Evolutionary conservation across 2,329 filamentous ascomycete species (phyloP).

Genomic region (Trichoderma gracile): DNA sequence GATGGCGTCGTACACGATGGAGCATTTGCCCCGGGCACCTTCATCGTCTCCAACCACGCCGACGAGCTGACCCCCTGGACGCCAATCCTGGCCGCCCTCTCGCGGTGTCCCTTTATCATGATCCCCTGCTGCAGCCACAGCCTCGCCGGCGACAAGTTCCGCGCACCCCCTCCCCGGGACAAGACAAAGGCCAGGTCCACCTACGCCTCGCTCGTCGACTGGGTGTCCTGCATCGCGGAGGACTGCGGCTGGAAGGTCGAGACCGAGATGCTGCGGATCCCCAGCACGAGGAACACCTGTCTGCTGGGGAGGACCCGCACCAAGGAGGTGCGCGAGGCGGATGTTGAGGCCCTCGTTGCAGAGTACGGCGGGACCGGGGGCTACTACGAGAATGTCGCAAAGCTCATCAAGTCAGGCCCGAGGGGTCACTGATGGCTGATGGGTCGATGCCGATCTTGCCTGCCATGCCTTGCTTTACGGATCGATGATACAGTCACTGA

Average conservation of each 20-base stretch:
- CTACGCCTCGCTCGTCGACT: conserved; percentile 81
- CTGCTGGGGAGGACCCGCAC: conserved; percentile 64
- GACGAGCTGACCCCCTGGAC: conserved; percentile 97
- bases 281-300: conserved; percentile 84
- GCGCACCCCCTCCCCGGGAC: conserved; percentile 61
- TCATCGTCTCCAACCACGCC: conserved; percentile 95
- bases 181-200: conserved; percentile 61
- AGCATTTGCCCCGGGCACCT: conserved; percentile 70
- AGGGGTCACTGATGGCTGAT: conserved; percentile 41
- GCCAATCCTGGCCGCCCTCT: conserved; percentile 77
- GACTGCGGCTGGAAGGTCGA: conserved; percentile 77
- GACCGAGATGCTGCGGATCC: conserved; percentile 84
- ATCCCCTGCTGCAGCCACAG: conserved; percentile 96
- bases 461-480: not conserved
- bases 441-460: not conserved
- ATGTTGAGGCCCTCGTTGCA: conserved; percentile 48
- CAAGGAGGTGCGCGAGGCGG: conserved; percentile 32
- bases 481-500: not conserved
- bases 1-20: conserved; percentile 54
- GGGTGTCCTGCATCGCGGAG: conserved; percentile 68
- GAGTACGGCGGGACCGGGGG: conserved; percentile 58
- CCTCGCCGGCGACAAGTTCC: conserved; percentile 72
- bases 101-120: conserved; percentile 78
- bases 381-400: conserved; percentile 60
- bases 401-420: conserved; percentile 56